Conservation (phyloP, 352 stramenopile species). For the Phytophthora chlamydospora region DNA sequence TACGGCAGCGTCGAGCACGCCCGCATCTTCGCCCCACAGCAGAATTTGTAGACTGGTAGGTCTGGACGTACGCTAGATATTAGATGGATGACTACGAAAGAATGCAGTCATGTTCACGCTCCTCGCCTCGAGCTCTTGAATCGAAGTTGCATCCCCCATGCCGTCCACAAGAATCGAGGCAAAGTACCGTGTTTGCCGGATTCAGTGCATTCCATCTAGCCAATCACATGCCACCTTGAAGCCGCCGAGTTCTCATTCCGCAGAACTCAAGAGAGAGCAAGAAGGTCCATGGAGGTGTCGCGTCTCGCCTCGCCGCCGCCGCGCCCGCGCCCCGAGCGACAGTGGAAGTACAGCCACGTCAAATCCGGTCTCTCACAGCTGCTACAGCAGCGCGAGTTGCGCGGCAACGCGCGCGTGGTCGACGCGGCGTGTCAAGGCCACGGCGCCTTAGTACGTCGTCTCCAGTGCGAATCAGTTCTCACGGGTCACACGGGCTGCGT, state of each 20-base stretch:
- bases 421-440: constrained; percentile 60
- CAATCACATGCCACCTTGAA: constrained; percentile 22
- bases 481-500: constrained; percentile 76
- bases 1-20: constrained; percentile 62
- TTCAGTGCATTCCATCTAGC: neutral
- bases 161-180: no score
- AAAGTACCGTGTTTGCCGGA: no score
- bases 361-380: constrained; percentile 39
- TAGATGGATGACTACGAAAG: constrained; percentile 24
- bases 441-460: constrained; percentile 58
- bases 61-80: constrained; percentile 2
- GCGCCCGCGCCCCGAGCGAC: constrained; percentile 15
- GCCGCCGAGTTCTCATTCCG: constrained; percentile 6
- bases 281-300: constrained; percentile 26
- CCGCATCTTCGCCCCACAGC: constrained; percentile 23
- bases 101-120: constrained; percentile 17
- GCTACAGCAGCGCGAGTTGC: constrained; percentile 59
- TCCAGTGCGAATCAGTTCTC: constrained; percentile 63
- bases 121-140: no score
- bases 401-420: constrained; percentile 52
- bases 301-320: neutral
- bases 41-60: constrained; percentile 20
- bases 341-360: constrained; percentile 47
- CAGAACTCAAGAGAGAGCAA: neutral
- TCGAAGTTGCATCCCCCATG: no score